A percentile compares a stretch with the other conserved stretches of the same genome.
Evolutionary conservation across 2,329 filamentous ascomycete genomes (phyloP).

Genomic region (Aspergillus tanneri): DNA sequence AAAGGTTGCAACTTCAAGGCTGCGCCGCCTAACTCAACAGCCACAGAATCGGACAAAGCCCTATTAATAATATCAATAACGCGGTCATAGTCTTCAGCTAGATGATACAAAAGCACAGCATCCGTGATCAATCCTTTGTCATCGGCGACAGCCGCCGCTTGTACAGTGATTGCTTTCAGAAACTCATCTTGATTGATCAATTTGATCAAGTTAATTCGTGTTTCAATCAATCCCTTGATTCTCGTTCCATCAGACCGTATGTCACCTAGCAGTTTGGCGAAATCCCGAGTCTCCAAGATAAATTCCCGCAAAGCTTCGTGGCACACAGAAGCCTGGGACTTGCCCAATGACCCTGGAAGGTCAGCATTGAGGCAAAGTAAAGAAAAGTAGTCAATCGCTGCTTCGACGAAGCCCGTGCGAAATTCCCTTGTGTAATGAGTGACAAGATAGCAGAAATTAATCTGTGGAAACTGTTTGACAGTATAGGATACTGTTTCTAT

Average conservation of each 20-base stretch:
- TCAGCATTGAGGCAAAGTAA: constrained; percentile 91
- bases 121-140: constrained; percentile 92
- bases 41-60: constrained; percentile 83
- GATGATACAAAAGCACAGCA: constrained; percentile 88
- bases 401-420: constrained; percentile 81
- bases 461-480: constrained; percentile 63
- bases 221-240: constrained; percentile 82
- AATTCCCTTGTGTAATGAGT: constrained; percentile 97
- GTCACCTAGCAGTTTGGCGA: constrained; percentile 89
- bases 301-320: constrained; percentile 91
- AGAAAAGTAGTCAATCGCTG: constrained; percentile 88
- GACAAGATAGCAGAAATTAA: constrained; percentile 91
- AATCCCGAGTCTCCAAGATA: constrained; percentile 94
- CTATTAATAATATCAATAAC: constrained; percentile 90
- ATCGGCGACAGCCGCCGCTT: constrained; percentile 88
- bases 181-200: constrained; percentile 79
- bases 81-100: constrained; percentile 91
- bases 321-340: constrained; percentile 76
- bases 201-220: constrained; percentile 77
- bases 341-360: constrained; percentile 69
- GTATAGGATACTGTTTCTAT: constrained; percentile 52
- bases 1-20: constrained; percentile 75
- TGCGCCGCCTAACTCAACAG: constrained; percentile 79
- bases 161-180: constrained; percentile 84
- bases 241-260: constrained; percentile 81